Evolutionary conservation across 352 stramenopile species (phyloP).

Genomic region (Phytophthora citrophthora): DNA sequence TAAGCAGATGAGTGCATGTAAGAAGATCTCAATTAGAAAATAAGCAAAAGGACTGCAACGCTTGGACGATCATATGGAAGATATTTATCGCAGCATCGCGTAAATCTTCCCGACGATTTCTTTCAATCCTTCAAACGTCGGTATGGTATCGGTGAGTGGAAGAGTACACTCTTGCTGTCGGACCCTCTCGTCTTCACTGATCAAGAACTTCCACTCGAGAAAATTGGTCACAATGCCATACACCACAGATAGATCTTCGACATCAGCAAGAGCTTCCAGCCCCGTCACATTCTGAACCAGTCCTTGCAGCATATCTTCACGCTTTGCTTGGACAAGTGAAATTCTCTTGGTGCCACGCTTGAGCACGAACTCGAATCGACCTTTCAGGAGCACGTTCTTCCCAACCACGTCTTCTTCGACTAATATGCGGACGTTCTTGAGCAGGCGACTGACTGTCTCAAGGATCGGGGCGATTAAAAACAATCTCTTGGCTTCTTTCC

Average conservation of each 20-base stretch:
- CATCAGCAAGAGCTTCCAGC: constrained; percentile 37
- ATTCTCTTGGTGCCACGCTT: constrained; percentile 36
- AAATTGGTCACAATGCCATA: constrained; percentile 36
- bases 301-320: constrained; percentile 36
- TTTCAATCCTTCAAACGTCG: constrained; percentile 15
- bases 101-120: constrained; percentile 28
- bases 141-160: constrained; percentile 7
- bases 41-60: constrained; percentile 19
- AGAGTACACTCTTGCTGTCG: constrained; percentile 17
- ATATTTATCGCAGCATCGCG: constrained; percentile 11
- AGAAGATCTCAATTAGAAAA: constrained; percentile 24
- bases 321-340: constrained; percentile 36
- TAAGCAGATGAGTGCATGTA: constrained; percentile 18
- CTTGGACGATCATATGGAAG: constrained; percentile 2
- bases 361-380: constrained; percentile 43
- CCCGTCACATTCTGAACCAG: constrained; percentile 36
- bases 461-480: constrained; percentile 19
- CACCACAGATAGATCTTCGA: constrained; percentile 22
- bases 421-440: constrained; percentile 24
- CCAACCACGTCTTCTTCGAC: constrained; percentile 26
- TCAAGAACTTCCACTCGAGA: constrained; percentile 27
- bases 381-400: constrained; percentile 31
- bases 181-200: constrained; percentile 20
- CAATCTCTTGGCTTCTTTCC: no score
- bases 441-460: constrained; percentile 26